Evolutionary conservation across 257 asterid species (phyloP), one percentile per base, ranked within the genome.

Genomic region (Nicotiana tabacum): DNA sequence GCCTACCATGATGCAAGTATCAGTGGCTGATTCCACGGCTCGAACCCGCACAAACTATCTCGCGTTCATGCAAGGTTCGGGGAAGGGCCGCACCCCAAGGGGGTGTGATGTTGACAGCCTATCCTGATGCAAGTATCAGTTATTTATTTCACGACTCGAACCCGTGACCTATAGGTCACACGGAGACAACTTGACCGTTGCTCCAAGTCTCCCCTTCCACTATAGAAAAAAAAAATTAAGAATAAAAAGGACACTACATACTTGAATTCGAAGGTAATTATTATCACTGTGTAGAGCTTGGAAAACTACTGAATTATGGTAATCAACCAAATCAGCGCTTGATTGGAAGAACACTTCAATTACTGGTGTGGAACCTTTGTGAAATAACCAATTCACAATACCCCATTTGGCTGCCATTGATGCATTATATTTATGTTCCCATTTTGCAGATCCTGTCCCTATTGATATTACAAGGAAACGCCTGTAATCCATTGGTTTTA

Each of bases 191-290:
- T 39, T 39, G 9, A 6, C 3, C 0, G 11, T 43, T 8, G 48
- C 48, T 43, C 48, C 48, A 8, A 8, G 11, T 2, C 48, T 39
- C 48, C 48, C 9, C 48, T 39, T 37, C 8, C 1, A 37, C 8
- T 37, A 5, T 37, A 37, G 43, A 8, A 8, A n/a, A n/a, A n/a
- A 7, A n/a, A 7, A 9, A 43, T 43, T 43, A 43, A 7, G 11
- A 55, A 6, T 6, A 18, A 61, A 55, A 10, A 61, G 16, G 4
- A 32, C 10, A 46, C 69, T 37, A 43, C 48, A 43, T 85, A 89
- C 94, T 68, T 90, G 95, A 84, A 91, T 89, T 30, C 95, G 83
- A 17, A 91, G 90, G 51, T 90, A 90, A 13, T 87, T 85, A 12
- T 81, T 70, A 65, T 85, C 83, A 4, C 82, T 66, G 12, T 66